Evolutionary conservation across 208 protist species (phyloP), one percentile per base, ranked within the genome.

Genomic region (Dictyostelium gargantuum): DNA sequence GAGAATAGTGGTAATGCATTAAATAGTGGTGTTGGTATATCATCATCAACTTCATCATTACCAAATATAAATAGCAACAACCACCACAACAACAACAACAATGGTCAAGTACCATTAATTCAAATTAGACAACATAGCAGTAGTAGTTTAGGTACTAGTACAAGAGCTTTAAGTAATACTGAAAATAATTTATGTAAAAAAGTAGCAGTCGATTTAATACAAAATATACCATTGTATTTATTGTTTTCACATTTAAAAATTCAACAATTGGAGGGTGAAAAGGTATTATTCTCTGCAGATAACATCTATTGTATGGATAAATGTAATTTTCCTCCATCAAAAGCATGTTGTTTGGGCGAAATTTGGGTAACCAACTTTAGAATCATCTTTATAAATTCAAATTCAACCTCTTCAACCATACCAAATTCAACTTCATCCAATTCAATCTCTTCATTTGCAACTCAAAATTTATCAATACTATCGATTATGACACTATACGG

Each of bases 241-340:
- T 89, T 89, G 17, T 85, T 75, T 75, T 58, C 61, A 75, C 80
- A 68, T 40, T 58, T 32, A 40, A 89, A 61, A 77, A 54, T 76
- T 26, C n/a, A 40, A 79, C 70, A 70, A 61, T 54, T 89, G 6
- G 50, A 77, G 1, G 82, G 68, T 26, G 82, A 89, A 40, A 61
- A 32, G 11, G 26, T 68, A 6, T 19, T 89, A 13, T 89, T 89
- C 23, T 77, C 82, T 29, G 38, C 82, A 52, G 48, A 66, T 6
- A 89, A 89, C 52, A 66, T 89, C 13, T 79, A 63, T 70, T 89
- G 82, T 42, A 77, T 89, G 32, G 82, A 89, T 46, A 89, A 89
- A 68, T 79, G 70, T 79, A 89, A 79, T 42, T 89, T 70, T 40
- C 82, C 82, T 70, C 82, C 82, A 40, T 50, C 0, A 10, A 68